Conservation (phyloP, 2,329 filamentous ascomycete genomes). For the Aspergillus sp. region DNA sequence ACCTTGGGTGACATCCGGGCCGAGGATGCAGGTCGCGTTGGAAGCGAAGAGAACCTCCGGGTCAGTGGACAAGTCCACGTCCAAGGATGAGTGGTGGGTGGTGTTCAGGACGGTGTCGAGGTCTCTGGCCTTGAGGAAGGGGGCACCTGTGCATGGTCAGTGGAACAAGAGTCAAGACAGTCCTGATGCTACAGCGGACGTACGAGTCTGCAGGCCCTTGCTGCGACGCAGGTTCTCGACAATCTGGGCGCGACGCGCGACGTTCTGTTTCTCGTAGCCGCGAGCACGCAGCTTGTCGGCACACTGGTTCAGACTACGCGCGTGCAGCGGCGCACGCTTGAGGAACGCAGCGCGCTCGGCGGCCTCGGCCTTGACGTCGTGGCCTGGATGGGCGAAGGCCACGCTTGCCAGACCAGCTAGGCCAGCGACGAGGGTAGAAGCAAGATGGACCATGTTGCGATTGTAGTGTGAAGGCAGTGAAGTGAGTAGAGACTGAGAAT, state of each 20-base stretch:
- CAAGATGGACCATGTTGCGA: constrained; percentile 12
- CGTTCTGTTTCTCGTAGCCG: constrained; percentile 44
- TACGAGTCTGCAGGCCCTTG: constrained; percentile 32
- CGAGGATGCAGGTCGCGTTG: constrained; percentile 46
- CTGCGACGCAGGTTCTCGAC: constrained; percentile 44
- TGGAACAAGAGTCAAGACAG: too few species aligned
- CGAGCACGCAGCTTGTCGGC: constrained; percentile 46
- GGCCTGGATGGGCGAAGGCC: constrained; percentile 48
- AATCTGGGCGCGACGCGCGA: constrained; percentile 44
- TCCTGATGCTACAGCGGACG: background rate
- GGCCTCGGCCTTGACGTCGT: constrained; percentile 49
- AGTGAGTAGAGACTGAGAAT: background rate
- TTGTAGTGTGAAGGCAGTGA: background rate
- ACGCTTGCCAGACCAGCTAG: constrained; percentile 24
- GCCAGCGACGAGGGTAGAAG: constrained; percentile 20
- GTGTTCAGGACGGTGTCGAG: constrained; percentile 34
- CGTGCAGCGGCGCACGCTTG: constrained; percentile 34
- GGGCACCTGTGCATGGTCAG: constrained; percentile 9
- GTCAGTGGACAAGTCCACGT: constrained; percentile 20
- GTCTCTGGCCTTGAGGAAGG: constrained; percentile 31
- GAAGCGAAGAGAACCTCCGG: constrained; percentile 28
- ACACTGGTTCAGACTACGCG: constrained; percentile 48
- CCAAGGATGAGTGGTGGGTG: constrained; percentile 38
- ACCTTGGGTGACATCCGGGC: constrained; percentile 53
- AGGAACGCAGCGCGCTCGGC: constrained; percentile 50